These are phyloP conservation scores for Leccinum fibrillosum DNA, from an alignment of 768 basidiomycete genomes.

Conservation along the genomic window DNA sequence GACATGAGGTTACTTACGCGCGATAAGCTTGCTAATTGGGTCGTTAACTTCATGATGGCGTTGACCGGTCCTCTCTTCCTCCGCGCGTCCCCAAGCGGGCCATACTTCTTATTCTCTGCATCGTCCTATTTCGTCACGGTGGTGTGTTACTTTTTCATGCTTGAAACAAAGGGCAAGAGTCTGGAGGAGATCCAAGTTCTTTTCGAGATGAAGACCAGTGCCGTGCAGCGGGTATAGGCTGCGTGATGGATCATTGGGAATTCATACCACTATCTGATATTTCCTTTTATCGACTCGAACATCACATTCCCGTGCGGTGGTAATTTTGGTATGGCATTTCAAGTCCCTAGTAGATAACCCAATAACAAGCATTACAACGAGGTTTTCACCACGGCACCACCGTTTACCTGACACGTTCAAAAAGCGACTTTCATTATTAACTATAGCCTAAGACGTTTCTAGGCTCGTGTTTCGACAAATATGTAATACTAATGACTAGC, in stretches of 20 bases:
- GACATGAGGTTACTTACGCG: constrained; percentile 2
- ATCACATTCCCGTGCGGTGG: neutral
- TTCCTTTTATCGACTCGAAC: neutral
- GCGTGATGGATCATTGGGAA: neutral
- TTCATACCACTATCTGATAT: neutral
- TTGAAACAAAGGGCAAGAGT: constrained; percentile 44
- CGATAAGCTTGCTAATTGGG: constrained; percentile 24
- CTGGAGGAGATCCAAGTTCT: constrained; percentile 40
- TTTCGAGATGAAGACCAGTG: constrained; percentile 27
- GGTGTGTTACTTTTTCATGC: constrained; percentile 38
- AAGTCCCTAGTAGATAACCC: neutral
- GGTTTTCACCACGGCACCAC: neutral
- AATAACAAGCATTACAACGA: neutral
- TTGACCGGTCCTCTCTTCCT: constrained; percentile 48
- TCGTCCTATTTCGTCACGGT: constrained; percentile 35
- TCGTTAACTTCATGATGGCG: constrained; percentile 42
- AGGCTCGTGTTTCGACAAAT: neutral
- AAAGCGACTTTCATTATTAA: neutral
- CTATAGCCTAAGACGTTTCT: neutral
- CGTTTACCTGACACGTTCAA: neutral
- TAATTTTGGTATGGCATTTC: neutral
- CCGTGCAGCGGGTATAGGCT: neutral
- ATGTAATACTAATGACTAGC: neutral
- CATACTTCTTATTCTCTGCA: constrained; percentile 46
- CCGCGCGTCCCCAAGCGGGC: constrained; percentile 39